Percentiles rank a stretch among this genome's conserved stretches.
Evolutionary conservation across 2,329 filamentous ascomycete species (phyloP).

Genomic region (Dactylellina cionopaga): DNA sequence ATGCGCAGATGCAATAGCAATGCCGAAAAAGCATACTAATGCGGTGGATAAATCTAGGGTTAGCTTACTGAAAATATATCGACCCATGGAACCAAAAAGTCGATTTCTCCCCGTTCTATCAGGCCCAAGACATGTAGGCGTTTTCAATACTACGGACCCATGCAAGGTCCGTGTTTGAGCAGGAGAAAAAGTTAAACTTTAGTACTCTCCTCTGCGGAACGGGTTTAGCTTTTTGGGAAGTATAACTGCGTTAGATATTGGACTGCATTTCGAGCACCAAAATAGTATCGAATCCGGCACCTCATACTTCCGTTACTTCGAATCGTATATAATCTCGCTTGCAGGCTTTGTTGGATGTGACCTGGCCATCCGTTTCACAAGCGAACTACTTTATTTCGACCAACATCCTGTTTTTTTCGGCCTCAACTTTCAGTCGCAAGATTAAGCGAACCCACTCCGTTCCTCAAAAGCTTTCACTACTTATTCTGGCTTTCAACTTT

Average conservation of each 20-base stretch:
- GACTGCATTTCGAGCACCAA: slow-evolving; percentile 1
- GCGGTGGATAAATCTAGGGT: too few relatives aligned
- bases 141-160: not conserved
- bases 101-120: not conserved
- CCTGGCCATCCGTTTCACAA: not conserved
- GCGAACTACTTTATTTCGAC: slow-evolving; percentile 8
- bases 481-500: too few relatives aligned
- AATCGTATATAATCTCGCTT: not conserved
- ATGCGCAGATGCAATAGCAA: too few relatives aligned
- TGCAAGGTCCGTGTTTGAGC: not conserved
- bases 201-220: slow-evolving; percentile 19
- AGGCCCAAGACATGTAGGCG: slow-evolving; percentile 1
- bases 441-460: too few relatives aligned
- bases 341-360: too few relatives aligned
- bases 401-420: too few relatives aligned
- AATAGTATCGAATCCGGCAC: slow-evolving; percentile 8
- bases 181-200: slow-evolving; percentile 7
- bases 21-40: not conserved
- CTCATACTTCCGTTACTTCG: not conserved
- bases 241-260: slow-evolving; percentile 24
- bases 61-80: not conserved
- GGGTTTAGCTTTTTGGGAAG: slow-evolving; percentile 8
- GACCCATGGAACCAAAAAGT: not conserved
- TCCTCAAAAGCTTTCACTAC: too few relatives aligned
- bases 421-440: too few relatives aligned